Conservation (phyloP, 179 eudicot genomes). For the Amaranthus tricolor region DNA sequence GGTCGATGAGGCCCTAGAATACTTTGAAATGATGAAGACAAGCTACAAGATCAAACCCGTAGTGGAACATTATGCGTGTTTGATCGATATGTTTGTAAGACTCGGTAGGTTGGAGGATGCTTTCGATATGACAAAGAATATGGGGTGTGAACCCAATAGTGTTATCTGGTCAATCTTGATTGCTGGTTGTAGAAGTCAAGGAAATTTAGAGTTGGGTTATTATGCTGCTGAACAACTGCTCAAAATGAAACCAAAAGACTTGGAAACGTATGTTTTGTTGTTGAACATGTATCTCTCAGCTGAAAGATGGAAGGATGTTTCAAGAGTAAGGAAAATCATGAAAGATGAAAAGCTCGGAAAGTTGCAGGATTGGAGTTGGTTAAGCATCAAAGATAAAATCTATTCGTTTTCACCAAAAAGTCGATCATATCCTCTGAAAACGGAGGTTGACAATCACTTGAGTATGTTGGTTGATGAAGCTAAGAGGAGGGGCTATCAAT, state of each 20-base stretch:
- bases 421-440: conserved; percentile 19
- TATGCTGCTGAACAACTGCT: conserved; percentile 67
- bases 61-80: conserved; percentile 64
- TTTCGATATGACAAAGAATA: conserved; percentile 51
- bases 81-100: conserved; percentile 70
- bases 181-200: conserved; percentile 71
- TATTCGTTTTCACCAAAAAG: conserved; percentile 44
- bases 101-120: conserved; percentile 66
- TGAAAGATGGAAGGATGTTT: conserved; percentile 65
- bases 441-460: conserved; percentile 35
- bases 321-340: conserved; percentile 64
- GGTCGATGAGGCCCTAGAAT: conserved; percentile 54
- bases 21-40: conserved; percentile 64
- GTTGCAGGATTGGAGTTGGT: conserved; percentile 71
- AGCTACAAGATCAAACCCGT: conserved; percentile 59
- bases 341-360: conserved; percentile 52
- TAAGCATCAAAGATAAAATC: conserved; percentile 55
- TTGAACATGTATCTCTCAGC: conserved; percentile 66
- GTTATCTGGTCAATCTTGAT: conserved; percentile 65
- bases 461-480: conserved; percentile 41
- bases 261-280: conserved; percentile 53
- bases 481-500: conserved; percentile 35
- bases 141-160: conserved; percentile 52
- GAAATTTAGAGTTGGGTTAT: conserved; percentile 52
- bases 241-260: conserved; percentile 49